Conservation (phyloP, 2,329 filamentous ascomycete genomes). For the Thelonectria rubi region DNA sequence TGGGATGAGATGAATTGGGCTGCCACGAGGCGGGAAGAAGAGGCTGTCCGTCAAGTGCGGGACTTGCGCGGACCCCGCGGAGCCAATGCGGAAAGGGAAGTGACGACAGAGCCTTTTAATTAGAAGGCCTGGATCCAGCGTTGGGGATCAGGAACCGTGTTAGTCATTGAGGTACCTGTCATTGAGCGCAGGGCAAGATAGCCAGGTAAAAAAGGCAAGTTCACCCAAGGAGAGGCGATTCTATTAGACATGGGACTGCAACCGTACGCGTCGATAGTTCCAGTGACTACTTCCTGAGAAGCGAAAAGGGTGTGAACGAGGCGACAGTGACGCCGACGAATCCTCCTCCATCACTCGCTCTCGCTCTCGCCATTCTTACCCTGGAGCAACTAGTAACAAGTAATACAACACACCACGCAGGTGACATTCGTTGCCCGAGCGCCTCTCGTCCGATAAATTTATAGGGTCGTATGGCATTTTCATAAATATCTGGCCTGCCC, state of each 20-base stretch:
- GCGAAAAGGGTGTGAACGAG: not conserved
- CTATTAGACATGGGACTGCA: not conserved
- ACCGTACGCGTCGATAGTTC: not conserved
- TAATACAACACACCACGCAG: not conserved
- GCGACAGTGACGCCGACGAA: not conserved
- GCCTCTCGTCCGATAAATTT: slow-evolving; percentile 18
- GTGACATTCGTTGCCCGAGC: slow-evolving; percentile 19
- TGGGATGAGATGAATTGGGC: slow-evolving; percentile 23
- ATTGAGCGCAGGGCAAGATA: not conserved
- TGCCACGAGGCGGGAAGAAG: slow-evolving; percentile 14
- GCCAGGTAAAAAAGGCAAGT: not conserved
- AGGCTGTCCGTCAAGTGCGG: slow-evolving; percentile 33
- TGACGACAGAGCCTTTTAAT: slow-evolving; percentile 15
- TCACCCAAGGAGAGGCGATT: not conserved
- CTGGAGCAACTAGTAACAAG: slow-evolving; percentile 7
- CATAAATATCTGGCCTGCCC: not conserved
- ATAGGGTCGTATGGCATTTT: not conserved
- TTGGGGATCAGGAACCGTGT: slow-evolving; percentile 17
- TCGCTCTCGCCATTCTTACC: slow-evolving; percentile 15
- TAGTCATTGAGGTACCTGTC: slow-evolving; percentile 27
- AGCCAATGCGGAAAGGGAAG: slow-evolving; percentile 24
- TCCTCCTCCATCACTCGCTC: not conserved
- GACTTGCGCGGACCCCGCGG: slow-evolving; percentile 34
- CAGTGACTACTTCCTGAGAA: not conserved
- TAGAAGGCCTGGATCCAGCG: slow-evolving; percentile 14